Base-by-base conservation (phyloP, 805 yeast species). In the Teunomyces funiuensis region DNA sequence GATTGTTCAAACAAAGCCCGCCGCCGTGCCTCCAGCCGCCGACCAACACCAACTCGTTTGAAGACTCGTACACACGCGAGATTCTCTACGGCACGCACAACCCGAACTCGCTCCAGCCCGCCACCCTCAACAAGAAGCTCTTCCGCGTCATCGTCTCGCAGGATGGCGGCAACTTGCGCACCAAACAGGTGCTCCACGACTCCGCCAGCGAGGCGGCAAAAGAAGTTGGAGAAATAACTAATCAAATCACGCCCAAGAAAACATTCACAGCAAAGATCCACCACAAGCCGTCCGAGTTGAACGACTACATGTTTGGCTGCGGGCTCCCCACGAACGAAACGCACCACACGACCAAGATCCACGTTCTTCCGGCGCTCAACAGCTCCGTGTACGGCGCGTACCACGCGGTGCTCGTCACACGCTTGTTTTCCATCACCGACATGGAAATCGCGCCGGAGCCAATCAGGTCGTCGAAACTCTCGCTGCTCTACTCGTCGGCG, bases 251-350 rank as follows among this genome's bases (percentile, higher is more conserved):
- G 9, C 34, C 28, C 36, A 40, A 44, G 37, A 47, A 46, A 49
- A 45, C 51, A 9, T 49, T 65, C 29, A 57, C 63, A 27, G 54
- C 69, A 11, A 58, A 61, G 37, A 28, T 60, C 2, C 62, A 66
- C 40, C 80, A 77, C 46, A 64, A 71, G 13, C 47, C 63, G 16
- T 61, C 58, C 41, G 82, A 78, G 44, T 50, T 78, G 15, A 68
- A 74, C 19, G 74, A 73, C 42, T 74, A 69, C 48, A 75, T 78
- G 76, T 78, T 77, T 56, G 83, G 83, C 9, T 72, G 76, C 39
- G 82, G 83, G 0, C 59, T 78, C 23, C 77, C 79, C 6, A 60
- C 74, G 6, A 74, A 66, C 43, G 80, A 77, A 41, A 56, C 64
- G 13, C 61, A 63, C 14, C 55, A 67, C 16, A 56, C 70, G 9